phyloP scores from a whole-genome alignment of 495 filamentous ascomycete genomes.

The Talaromyces ruber region DNA sequence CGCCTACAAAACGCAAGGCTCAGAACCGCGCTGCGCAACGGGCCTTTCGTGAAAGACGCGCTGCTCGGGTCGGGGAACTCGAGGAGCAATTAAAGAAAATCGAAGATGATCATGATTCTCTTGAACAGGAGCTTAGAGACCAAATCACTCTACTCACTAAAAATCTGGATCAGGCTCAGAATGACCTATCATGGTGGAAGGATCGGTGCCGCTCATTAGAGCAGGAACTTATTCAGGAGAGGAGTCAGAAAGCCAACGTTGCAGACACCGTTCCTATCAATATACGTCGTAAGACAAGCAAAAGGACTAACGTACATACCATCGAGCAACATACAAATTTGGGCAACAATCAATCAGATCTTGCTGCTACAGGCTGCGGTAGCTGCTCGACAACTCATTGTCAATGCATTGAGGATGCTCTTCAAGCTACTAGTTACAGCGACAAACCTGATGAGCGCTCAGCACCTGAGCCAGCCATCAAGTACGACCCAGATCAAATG shows the following conservation, averaged over 20 bases:
- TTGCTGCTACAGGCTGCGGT: constrained; percentile 40
- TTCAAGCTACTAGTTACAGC: constrained; percentile 18
- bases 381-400: constrained; percentile 55
- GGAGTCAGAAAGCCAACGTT: constrained; percentile 26
- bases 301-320: not conserved
- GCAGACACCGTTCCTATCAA: constrained; percentile 23
- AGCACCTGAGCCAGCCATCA: constrained; percentile 30
- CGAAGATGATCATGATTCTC: constrained; percentile 41
- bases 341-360: not conserved
- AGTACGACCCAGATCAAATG: constrained; percentile 51
- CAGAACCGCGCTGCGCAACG: constrained; percentile 92
- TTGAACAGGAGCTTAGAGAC: constrained; percentile 31
- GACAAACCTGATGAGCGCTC: constrained; percentile 11
- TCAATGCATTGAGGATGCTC: constrained; percentile 62
- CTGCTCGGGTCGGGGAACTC: constrained; percentile 75
- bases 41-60: constrained; percentile 80
- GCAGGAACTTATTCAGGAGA: constrained; percentile 35
- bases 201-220: constrained; percentile 41
- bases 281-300: not conserved
- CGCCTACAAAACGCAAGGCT: constrained; percentile 84
- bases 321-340: not conserved
- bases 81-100: constrained; percentile 73
- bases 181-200: constrained; percentile 38
- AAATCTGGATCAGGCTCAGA: constrained; percentile 41
- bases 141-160: constrained; percentile 42